A percentile compares a stretch with the other conserved stretches of the same genome.
phyloP scores from a whole-genome alignment of 768 basidiomycete species.

The Strobilomyces dryophilus region DNA sequence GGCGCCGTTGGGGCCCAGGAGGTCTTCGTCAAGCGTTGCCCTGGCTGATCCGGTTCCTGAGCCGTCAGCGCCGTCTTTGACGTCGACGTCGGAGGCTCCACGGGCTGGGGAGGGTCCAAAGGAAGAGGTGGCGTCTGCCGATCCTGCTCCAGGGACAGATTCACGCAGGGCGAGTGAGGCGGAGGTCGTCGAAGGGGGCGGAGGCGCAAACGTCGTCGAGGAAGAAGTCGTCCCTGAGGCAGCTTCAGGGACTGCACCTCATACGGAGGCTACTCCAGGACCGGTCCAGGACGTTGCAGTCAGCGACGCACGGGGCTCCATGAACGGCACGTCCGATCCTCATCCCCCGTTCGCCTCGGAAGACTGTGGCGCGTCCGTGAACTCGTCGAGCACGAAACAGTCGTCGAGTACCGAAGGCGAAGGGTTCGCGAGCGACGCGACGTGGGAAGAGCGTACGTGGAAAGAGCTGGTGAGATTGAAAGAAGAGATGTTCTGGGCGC shows the following conservation, averaged over 20 bases:
- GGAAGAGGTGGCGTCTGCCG: slow-evolving; percentile 2
- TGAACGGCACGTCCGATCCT: neutral
- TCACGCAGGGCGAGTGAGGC: neutral
- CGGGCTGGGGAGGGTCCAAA: neutral
- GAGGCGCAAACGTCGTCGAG: neutral
- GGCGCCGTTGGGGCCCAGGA: slow-evolving; percentile 9
- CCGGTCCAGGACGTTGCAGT: neutral
- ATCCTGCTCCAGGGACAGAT: neutral
- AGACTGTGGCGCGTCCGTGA: slow-evolving; percentile 13
- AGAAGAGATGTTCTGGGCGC: slow-evolving; percentile 86
- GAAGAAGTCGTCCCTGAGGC: neutral
- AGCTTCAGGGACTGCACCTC: neutral
- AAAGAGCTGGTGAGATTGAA: slow-evolving; percentile 67
- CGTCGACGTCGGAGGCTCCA: too few relatives aligned
- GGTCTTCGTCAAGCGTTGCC: neutral
- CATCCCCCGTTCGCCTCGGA: neutral
- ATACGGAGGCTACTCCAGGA: neutral
- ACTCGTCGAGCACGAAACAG: slow-evolving; percentile 23
- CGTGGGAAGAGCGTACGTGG: slow-evolving; percentile 88
- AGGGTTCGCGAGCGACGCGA: slow-evolving; percentile 57
- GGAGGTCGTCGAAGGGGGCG: neutral
- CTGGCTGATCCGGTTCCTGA: neutral
- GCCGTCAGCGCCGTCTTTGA: neutral
- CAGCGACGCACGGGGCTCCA: neutral
- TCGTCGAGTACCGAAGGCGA: slow-evolving; percentile 29